Evolutionary conservation across 2,329 filamentous ascomycete species (phyloP), one percentile per base, ranked within the genome.

Genomic region (Phialophora tarda): DNA sequence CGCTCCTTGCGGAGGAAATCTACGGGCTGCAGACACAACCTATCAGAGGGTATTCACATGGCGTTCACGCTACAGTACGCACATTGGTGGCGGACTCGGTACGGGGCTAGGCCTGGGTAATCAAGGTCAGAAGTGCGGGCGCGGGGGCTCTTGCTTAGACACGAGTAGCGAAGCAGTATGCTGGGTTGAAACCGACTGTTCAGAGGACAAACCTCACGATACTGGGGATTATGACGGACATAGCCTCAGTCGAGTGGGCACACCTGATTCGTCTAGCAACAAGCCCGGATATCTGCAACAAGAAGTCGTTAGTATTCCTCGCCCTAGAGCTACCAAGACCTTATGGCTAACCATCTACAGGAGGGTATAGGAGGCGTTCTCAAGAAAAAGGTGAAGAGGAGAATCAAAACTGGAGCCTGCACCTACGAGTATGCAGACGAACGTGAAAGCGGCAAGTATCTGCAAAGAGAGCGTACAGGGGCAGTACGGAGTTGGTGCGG

Each of bases 381-480:
- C 61, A 96, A 96, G 82, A 91, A 89, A 68, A 96, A 94, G 79
- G 84, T 91, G n/a, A 91, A 95, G 73, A 89, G 89, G 73, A 89
- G 92, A 80, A 87, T 96, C 5, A 86, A 85, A 66, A 88, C 97
- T 0, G 94, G 93, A 0, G 91, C 90, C 4, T 92, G 90, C 68
- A 94, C 97, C 12, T 90, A 90, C 68, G 92, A 97, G 76, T 93
- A 89, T 80, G 90, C 91, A 70, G 92, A 94, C 74, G 92, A 96
- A 78, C 84, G 86, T 63, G 85, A 85, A 41, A 83, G 84, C 7
- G 87, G 87, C 4, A 83, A 84, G 64, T 89, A 90, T 71, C 81
- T 97, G 28, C 83, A 84, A 17, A 82, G 89, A 26, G 94, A 98
- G 78, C 84, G 89, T 62, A 82, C 82, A 14, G 91, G 91, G 0